Evolutionary conservation across 306 rosid species (phyloP), one percentile per base, ranked within the genome.

Genomic region (Amphicarpaea edgeworthii): DNA sequence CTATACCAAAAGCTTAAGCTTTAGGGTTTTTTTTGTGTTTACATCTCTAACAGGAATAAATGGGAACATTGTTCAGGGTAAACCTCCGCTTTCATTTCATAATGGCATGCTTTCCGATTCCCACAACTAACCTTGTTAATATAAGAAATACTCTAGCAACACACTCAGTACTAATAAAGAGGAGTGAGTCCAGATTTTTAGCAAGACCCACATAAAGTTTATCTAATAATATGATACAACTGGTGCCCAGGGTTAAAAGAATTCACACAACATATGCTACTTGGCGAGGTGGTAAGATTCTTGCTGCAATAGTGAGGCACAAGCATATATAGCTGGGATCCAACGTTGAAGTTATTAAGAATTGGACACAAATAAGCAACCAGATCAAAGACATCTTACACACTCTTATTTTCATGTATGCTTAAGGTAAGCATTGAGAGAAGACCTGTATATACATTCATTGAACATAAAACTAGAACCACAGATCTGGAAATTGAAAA

Each of bases 401-500:
- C 57, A 51, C 64, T 53, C 42, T 24, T 32, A 15, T 6, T 46
- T 70, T 26, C 30, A 10, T 54, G 34, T 45, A 57, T 47, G 26
- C 65, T 66, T 19, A 54, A 32, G 60, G 21, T 12, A 12, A 72
- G 68, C 34, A 45, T 16, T n/a, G 26, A 54, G 12, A 54, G 23
- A 53, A 68, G 70, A 24, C 6, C 21, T 55, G 65, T 30, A 3
- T 45, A 76, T 47, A 49, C 61, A 60, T 53, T 24, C 50, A 45
- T 42, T 58, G 40, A 58, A 58, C 21, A 14, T 12, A 49, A 79
- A 70, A 58, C 50, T 54, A 60, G 60, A 68, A 77, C 62, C 15
- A 61, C 12, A 43, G 6, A 34, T 9, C n/a, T 62, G 46, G 70
- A 73, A 68, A 63, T 51, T 12, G 43, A 21, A 78, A 70, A 34